Evolutionary conservation across 2,329 filamentous ascomycete species (phyloP), one percentile per base, ranked within the genome.

Genomic region (Xylaria sp.): DNA sequence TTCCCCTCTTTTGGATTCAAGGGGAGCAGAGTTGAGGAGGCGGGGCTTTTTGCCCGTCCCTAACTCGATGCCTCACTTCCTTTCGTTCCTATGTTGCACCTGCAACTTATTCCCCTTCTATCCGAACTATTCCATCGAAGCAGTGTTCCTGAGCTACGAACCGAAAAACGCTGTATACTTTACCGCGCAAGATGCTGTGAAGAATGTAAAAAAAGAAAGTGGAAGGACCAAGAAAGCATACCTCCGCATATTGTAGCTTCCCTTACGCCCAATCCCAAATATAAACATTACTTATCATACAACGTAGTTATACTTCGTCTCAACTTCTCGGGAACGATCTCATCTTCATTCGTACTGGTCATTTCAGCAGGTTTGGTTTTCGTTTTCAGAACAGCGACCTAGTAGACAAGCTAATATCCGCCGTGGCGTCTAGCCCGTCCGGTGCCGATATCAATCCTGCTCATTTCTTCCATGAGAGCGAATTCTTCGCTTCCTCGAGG

Each of bases 381-480:
- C 21, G n/a, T 17, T 44, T 25, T 10, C 17, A 38, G 40, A 49
- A 4, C 4, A n/a, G 25, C 13, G 9, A 6, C 29, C 4, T 17
- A 19, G 29, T n/a, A n/a, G 15, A 37, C 13, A 46, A 19, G 27
- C 63, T 64, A 75, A 58, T 74, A 74, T 17, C 72, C 58, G 41
- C 71, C 69, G 25, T 83, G 81, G 44, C 85, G 78, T 68, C 84
- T 78, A 25, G 84, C 83, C 60, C 86, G 78, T 3, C 86, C 87
- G 23, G 79, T 79, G n/a, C 87, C 87, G 66, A 90, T 83, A 68
- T 90, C 86, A 63, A 90, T 89, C 48, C 81, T 80, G 69, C 83
- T 87, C 81, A 93, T 84, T 76, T 93, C 90, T 65, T 91, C 81
- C 75, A 90, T 84, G 54, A 93, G 76, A 19, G 88, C 85, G 75